These are phyloP conservation scores for Domatiomyces catenatus DNA, from an alignment of 2,329 filamentous ascomycete species.

Conservation along the genomic window DNA sequence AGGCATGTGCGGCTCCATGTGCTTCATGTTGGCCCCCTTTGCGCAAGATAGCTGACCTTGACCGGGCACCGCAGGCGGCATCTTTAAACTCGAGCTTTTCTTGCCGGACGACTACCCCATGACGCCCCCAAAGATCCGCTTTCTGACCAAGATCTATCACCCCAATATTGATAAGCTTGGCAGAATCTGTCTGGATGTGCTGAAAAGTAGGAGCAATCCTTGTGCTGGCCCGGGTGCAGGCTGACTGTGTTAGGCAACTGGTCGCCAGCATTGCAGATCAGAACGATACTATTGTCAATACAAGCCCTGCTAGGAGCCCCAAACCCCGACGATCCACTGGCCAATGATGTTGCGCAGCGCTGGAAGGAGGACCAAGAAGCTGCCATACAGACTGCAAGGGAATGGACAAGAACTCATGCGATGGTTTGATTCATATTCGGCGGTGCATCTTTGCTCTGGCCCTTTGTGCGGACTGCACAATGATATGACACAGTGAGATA, in stretches of 20 bases:
- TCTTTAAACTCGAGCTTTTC: constrained; percentile 96
- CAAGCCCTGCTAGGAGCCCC: constrained; percentile 90
- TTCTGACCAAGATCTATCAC: constrained; percentile 98
- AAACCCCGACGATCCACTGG: constrained; percentile 95
- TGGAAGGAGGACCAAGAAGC: constrained; percentile 95
- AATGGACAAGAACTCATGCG: constrained; percentile 82
- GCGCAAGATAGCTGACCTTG: background rate
- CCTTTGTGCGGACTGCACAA: background rate
- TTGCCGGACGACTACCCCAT: constrained; percentile 98
- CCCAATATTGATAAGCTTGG: constrained; percentile 97
- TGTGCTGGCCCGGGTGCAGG: constrained; percentile 4
- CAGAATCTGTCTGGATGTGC: constrained; percentile 87
- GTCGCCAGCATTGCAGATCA: constrained; percentile 94
- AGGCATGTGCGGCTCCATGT: constrained; percentile 38
- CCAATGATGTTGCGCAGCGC: constrained; percentile 89
- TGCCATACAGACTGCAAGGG: constrained; percentile 78
- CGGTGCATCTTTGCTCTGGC: background rate
- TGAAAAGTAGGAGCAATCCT: constrained; percentile 58
- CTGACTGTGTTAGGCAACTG: constrained; percentile 64
- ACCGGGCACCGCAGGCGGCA: constrained; percentile 40
- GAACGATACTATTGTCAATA: constrained; percentile 96
- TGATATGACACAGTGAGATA: background rate
- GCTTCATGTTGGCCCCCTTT: constrained; percentile 26
- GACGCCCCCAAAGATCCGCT: constrained; percentile 96
- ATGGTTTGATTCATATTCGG: constrained; percentile 27